phyloP scores from a whole-genome alignment of 2,329 filamentous ascomycete species.

The Pseudogymnoascus sp. region DNA sequence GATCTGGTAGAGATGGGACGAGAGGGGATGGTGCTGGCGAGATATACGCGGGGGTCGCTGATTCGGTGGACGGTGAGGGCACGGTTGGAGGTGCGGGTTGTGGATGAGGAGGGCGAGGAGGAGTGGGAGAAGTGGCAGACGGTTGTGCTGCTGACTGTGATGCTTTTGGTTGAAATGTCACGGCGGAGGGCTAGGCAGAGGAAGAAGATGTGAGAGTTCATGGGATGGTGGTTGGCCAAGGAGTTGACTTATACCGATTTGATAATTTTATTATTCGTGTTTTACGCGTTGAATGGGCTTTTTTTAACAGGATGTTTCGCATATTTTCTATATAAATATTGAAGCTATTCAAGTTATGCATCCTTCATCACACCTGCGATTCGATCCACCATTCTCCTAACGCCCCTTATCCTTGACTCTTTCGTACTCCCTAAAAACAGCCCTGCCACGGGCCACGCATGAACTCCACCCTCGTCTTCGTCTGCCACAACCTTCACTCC shows the following conservation, averaged over 20 bases:
- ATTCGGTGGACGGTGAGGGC: conserved; percentile 1
- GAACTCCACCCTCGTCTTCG: conserved; percentile 60
- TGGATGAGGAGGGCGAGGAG: not conserved
- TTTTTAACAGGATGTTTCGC: not conserved
- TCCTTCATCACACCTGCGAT: not conserved
- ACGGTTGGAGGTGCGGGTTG: not conserved
- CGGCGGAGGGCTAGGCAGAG: not conserved
- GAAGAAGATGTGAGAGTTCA: not conserved
- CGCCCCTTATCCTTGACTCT: conserved; percentile 45
- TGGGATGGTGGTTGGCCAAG: not conserved
- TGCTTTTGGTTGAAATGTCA: not conserved
- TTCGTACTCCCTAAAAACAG: conserved; percentile 44
- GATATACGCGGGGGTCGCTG: not conserved
- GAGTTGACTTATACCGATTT: not conserved
- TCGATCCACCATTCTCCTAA: conserved; percentile 35
- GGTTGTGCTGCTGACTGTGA: not conserved
- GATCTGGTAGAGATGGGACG: conserved; percentile 15
- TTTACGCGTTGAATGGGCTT: not conserved
- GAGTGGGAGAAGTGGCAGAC: conserved; percentile 4
- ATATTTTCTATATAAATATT: not conserved
- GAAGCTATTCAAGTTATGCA: not conserved
- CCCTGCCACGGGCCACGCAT: conserved; percentile 73
- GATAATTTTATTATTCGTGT: conserved; percentile 18
- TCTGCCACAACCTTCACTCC: conserved; percentile 45
- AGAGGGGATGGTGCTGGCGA: not conserved